phyloP scores from a whole-genome alignment of 2,329 filamentous ascomycete species.

The Xylariales sp. region DNA sequence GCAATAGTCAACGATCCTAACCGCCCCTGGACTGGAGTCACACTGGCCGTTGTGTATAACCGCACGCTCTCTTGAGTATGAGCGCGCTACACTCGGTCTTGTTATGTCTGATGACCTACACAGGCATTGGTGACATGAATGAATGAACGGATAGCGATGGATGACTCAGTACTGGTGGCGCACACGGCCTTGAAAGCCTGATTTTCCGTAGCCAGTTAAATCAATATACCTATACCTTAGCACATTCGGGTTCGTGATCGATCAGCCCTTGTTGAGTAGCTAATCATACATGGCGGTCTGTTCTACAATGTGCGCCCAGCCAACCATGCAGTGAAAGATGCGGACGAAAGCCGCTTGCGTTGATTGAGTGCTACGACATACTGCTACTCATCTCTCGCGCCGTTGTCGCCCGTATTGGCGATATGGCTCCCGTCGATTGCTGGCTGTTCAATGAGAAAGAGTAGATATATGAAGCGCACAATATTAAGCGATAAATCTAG shows the following conservation, averaged over 20 bases:
- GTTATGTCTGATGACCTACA: background rate
- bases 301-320: too few species aligned
- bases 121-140: background rate
- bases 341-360: too few species aligned
- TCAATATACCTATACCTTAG: background rate
- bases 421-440: too few species aligned
- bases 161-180: background rate
- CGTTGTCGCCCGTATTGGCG: too few species aligned
- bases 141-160: background rate
- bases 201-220: background rate
- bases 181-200: background rate
- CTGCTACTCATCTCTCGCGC: too few species aligned
- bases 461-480: too few species aligned
- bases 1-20: slow-evolving; percentile 36
- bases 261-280: too few species aligned
- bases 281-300: too few species aligned
- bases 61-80: slow-evolving; percentile 1
- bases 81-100: background rate
- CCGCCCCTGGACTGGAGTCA: slow-evolving; percentile 38
- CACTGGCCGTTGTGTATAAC: slow-evolving; percentile 31
- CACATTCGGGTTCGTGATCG: background rate
- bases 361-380: too few species aligned
- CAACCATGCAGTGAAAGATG: too few species aligned
- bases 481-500: too few species aligned
- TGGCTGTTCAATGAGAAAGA: too few species aligned